Conservation (phyloP, 2,329 filamentous ascomycete species). For the Verticillium klebahnii region DNA sequence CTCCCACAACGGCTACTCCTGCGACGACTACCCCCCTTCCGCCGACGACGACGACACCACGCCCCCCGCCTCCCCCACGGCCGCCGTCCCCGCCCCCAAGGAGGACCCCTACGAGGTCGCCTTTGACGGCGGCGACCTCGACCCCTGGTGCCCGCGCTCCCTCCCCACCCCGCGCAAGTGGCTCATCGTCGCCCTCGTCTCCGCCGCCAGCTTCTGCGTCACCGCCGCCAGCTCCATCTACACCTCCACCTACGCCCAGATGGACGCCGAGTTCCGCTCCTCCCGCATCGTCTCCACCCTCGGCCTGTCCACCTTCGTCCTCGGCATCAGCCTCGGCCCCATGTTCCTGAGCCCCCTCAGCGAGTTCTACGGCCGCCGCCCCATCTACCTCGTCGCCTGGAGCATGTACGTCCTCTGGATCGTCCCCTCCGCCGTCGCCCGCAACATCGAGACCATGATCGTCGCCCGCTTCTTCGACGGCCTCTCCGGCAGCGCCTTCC, state of each 20-base stretch:
- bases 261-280: conserved; percentile 68
- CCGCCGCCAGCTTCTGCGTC: conserved; percentile 71
- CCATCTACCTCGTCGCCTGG: conserved; percentile 75
- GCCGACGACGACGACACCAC: background rate
- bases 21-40: conserved; percentile 23
- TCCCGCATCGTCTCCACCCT: conserved; percentile 71
- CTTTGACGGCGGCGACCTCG: conserved; percentile 68
- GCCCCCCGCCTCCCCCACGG: background rate
- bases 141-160: conserved; percentile 71
- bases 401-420: conserved; percentile 72
- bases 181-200: conserved; percentile 72
- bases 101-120: conserved; percentile 60
- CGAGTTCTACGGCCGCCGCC: conserved; percentile 77
- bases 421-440: conserved; percentile 75
- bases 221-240: conserved; percentile 88
- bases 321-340: conserved; percentile 64
- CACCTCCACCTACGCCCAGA: conserved; percentile 73
- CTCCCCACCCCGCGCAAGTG: conserved; percentile 67
- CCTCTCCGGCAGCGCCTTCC: conserved; percentile 62
- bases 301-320: conserved; percentile 77
- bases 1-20: conserved; percentile 41
- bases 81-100: conserved; percentile 14
- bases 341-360: conserved; percentile 60
- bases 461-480: conserved; percentile 74
- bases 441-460: conserved; percentile 76